Percentiles rank a stretch among this genome's conserved stretches.
These are phyloP conservation scores for Penicillium sp. DNA, from an alignment of 2,329 filamentous ascomycete species.

Conservation along the genomic window DNA sequence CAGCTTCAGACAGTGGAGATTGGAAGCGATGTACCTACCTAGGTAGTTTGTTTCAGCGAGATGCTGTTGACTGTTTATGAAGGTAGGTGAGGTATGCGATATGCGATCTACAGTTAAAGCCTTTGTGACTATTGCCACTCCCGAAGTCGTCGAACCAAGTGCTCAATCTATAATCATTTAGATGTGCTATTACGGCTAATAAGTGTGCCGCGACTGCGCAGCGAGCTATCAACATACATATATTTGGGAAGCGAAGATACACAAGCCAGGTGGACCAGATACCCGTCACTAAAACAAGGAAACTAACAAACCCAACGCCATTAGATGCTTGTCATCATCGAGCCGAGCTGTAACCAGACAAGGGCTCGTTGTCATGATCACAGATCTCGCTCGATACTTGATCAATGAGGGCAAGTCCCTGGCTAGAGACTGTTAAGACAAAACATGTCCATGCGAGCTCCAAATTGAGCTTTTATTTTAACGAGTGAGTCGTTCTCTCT, in stretches of 20 bases:
- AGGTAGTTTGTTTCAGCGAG: too few relatives aligned
- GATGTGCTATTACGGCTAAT: too few relatives aligned
- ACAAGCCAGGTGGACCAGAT: conserved; percentile 10
- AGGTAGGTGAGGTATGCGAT: too few relatives aligned
- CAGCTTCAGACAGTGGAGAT: too few relatives aligned
- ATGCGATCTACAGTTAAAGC: too few relatives aligned
- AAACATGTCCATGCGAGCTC: neutral
- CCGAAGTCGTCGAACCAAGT: too few relatives aligned
- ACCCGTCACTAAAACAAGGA: conserved; percentile 9
- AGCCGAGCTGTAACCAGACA: conserved; percentile 3
- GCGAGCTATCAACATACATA: conserved; percentile 5
- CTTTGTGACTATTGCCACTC: too few relatives aligned
- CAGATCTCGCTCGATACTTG: conserved; percentile 1
- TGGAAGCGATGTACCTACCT: too few relatives aligned
- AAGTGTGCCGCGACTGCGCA: conserved; percentile 1
- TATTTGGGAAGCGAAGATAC: conserved; percentile 7
- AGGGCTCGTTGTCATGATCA: neutral
- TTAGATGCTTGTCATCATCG: conserved; percentile 19
- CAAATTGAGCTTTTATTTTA: conserved; percentile 27
- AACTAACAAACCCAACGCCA: conserved; percentile 20
- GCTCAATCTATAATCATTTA: too few relatives aligned
- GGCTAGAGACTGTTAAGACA: neutral
- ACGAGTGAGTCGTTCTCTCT: conserved; percentile 47
- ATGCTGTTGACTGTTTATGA: too few relatives aligned
- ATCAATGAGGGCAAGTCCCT: neutral